Base-by-base conservation (phyloP, 805 yeast genomes). In the Grigorovia humatica region DNA sequence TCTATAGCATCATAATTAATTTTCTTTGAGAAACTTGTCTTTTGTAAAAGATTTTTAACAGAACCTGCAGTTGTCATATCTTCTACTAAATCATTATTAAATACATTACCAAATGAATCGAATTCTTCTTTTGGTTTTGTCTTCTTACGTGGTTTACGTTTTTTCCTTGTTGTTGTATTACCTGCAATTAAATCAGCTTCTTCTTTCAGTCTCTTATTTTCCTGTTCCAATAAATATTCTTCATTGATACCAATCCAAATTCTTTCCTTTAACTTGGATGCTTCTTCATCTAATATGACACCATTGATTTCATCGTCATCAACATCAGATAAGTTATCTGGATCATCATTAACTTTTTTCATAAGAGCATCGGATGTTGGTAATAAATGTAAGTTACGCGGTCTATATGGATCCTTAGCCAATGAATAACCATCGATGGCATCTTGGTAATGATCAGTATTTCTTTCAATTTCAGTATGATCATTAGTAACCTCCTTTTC, bases 121-220 rank as follows among this genome's bases (percentile, higher is more conserved):
- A 72, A 67, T 32, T 62, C 63, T 43, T 53, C 48, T 32, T 53
- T 57, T 11, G 58, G 48, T 38, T 8, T 13, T 12, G 54, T 53
- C 11, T 56, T 58, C 20, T 59, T 56, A 47, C 55, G 61, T 59
- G 52, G 68, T 30, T 63, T 68, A 60, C 56, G 73, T 52, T 56
- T 73, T 75, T 68, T 78, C 79, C 60, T 79, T 75, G 13, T 79
- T 70, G 54, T 72, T 3, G 78, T 74, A 55, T 85, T 86, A 5
- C 98, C 99, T 0, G 91, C 84, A 32, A 87, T 78, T 53, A 78
- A 80, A 69, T 93, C 98, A 0, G 96, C 93, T 64, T 89, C 96
- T 49, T 77, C 76, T 64, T 90, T 88, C 54, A 91, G 73, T 55
- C 90, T 73, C 62, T 88, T 89, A 58, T 80, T 79, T 60, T 91